These are phyloP conservation scores for Ogataea pini DNA, from an alignment of 805 yeast species.

Conservation along the genomic window DNA sequence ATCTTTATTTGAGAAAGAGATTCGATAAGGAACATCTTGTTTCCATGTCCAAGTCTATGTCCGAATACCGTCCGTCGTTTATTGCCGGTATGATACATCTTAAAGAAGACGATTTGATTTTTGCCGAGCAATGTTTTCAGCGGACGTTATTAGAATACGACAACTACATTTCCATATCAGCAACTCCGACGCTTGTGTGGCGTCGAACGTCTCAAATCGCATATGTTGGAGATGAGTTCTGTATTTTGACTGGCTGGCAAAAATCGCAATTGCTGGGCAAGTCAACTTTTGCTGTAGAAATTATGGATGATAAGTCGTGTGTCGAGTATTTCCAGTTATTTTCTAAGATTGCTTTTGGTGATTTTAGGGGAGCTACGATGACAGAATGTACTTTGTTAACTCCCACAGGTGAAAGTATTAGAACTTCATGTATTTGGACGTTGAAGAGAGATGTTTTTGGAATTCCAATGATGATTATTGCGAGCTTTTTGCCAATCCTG, in stretches of 20 bases:
- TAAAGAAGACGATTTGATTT: constrained; percentile 87
- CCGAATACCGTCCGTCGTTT: constrained; percentile 87
- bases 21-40: constrained; percentile 66
- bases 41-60: constrained; percentile 83
- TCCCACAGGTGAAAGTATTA: constrained; percentile 51
- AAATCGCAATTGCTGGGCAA: constrained; percentile 65
- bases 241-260: constrained; percentile 88
- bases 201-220: constrained; percentile 94
- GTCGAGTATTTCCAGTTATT: constrained; percentile 86
- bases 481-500: constrained; percentile 83
- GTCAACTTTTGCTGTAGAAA: constrained; percentile 73
- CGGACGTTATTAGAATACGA: constrained; percentile 87
- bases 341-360: constrained; percentile 85
- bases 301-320: constrained; percentile 85
- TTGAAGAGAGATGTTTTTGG: constrained; percentile 94
- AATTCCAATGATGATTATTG: constrained; percentile 94
- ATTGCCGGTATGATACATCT: constrained; percentile 88
- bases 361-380: constrained; percentile 86
- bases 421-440: constrained; percentile 89
- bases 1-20: constrained; percentile 68
- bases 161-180: constrained; percentile 76
- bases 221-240: constrained; percentile 92
- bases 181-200: constrained; percentile 96
- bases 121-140: constrained; percentile 96
- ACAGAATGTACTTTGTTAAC: constrained; percentile 79